Percentiles rank a stretch among this genome's conserved stretches.
phyloP scores from a whole-genome alignment of 148 eudicot species.

The Rheum nobile region DNA sequence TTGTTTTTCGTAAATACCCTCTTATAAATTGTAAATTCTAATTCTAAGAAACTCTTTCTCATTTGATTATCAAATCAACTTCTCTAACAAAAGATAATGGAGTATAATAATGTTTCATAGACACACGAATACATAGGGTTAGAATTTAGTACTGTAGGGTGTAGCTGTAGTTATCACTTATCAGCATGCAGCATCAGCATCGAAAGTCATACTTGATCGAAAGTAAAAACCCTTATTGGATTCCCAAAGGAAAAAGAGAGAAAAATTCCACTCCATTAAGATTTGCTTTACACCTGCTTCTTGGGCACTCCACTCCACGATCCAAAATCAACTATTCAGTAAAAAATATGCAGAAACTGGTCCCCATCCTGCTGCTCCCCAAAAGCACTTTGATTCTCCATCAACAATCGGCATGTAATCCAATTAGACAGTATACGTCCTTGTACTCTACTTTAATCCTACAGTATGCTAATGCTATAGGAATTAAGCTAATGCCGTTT shows the following conservation, averaged over 20 bases:
- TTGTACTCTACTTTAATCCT: too few relatives aligned
- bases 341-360: not conserved
- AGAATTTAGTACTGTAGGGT: not conserved
- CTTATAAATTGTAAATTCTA: too few relatives aligned
- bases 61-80: not conserved
- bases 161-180: too few relatives aligned
- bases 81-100: not conserved
- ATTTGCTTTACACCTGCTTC: conserved; percentile 3
- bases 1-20: too few relatives aligned
- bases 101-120: too few relatives aligned
- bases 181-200: not conserved
- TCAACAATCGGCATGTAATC: conserved; percentile 1
- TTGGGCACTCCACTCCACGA: not conserved
- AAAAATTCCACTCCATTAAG: not conserved
- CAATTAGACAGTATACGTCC: not conserved
- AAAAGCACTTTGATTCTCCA: not conserved
- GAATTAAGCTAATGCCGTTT: not conserved
- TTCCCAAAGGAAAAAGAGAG: not conserved
- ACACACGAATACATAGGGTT: too few relatives aligned
- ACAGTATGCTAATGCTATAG: too few relatives aligned
- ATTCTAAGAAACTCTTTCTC: too few relatives aligned
- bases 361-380: conserved; percentile 1
- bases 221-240: not conserved
- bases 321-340: conserved; percentile 4
- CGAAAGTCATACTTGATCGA: not conserved